Percentiles rank a stretch among this genome's conserved stretches.
Conservation (phyloP, 805 yeast species). For the Lipomyces mesembrius region DNA sequence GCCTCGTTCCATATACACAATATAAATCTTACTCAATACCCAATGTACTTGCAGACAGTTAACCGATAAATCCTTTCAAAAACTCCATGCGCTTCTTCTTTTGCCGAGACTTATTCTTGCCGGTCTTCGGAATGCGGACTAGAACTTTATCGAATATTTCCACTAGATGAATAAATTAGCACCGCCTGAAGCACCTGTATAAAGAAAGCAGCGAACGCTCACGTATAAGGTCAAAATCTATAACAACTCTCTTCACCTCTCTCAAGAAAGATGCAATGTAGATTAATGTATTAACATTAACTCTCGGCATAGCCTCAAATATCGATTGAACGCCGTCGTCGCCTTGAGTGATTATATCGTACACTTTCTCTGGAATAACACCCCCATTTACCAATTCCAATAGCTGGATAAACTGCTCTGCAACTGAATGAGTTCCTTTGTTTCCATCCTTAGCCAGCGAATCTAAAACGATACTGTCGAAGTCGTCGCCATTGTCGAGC, state of each 20-base stretch:
- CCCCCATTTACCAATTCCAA: slow-evolving; percentile 50
- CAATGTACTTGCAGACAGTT: neutral
- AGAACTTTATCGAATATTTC: slow-evolving; percentile 45
- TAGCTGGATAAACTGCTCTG: slow-evolving; percentile 42
- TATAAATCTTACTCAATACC: neutral
- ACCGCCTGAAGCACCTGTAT: neutral
- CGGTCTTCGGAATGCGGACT: slow-evolving; percentile 44
- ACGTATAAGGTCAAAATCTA: slow-evolving; percentile 35
- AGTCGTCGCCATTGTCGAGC: slow-evolving; percentile 45
- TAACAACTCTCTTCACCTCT: slow-evolving; percentile 43
- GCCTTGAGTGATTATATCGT: slow-evolving; percentile 40
- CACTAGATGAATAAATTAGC: slow-evolving; percentile 26
- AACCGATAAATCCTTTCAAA: slow-evolving; percentile 41
- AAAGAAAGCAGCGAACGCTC: neutral
- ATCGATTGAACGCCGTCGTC: slow-evolving; percentile 45
- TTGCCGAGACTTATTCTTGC: slow-evolving; percentile 44
- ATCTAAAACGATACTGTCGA: slow-evolving; percentile 43
- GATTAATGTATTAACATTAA: slow-evolving; percentile 51
- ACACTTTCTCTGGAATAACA: slow-evolving; percentile 47
- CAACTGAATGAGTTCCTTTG: slow-evolving; percentile 52
- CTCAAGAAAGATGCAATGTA: slow-evolving; percentile 50
- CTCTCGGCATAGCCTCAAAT: slow-evolving; percentile 50
- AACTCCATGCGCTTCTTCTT: slow-evolving; percentile 46
- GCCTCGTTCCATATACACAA: neutral
- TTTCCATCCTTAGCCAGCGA: slow-evolving; percentile 39